Conservation (phyloP, 768 basidiomycete species). For the Termitomyces sp. region DNA sequence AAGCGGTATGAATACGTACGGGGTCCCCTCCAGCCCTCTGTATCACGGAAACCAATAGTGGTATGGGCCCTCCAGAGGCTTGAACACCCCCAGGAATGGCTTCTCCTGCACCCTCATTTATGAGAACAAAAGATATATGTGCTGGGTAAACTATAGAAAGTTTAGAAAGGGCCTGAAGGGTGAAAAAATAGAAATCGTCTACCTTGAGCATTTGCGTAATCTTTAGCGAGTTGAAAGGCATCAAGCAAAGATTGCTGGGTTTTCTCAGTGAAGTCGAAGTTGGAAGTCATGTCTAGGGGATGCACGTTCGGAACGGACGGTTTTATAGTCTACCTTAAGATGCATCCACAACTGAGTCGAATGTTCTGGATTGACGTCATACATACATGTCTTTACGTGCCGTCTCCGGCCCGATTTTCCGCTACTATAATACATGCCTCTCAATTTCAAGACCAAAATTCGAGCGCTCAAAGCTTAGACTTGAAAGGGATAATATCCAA, state of each 20-base stretch:
- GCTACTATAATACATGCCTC: neutral
- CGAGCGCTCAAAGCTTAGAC: constrained; percentile 13
- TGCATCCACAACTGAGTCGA: neutral
- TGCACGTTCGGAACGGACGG: neutral
- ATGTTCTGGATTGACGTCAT: constrained; percentile 10
- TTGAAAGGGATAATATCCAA: constrained; percentile 12
- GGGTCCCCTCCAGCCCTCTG: constrained; percentile 83
- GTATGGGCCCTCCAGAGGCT: constrained; percentile 24
- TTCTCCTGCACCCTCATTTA: constrained; percentile 56
- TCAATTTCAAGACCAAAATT: too few species aligned
- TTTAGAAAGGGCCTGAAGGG: constrained; percentile 6
- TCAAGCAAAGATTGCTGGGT: constrained; percentile 62
- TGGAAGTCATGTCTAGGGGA: constrained; percentile 34
- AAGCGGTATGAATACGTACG: constrained; percentile 34
- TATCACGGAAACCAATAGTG: constrained; percentile 74
- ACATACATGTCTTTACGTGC: neutral
- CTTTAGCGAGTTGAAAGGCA: constrained; percentile 77
- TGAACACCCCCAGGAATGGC: constrained; percentile 25
- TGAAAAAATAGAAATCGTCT: constrained; percentile 7
- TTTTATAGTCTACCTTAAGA: neutral
- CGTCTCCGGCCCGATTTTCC: neutral
- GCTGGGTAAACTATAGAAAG: constrained; percentile 61
- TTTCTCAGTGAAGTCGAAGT: constrained; percentile 85
- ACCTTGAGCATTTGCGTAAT: constrained; percentile 82
- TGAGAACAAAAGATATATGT: constrained; percentile 76